Evolutionary conservation across 495 filamentous ascomycete species (phyloP).

Genomic region (Aspergillus heteromorphus): DNA sequence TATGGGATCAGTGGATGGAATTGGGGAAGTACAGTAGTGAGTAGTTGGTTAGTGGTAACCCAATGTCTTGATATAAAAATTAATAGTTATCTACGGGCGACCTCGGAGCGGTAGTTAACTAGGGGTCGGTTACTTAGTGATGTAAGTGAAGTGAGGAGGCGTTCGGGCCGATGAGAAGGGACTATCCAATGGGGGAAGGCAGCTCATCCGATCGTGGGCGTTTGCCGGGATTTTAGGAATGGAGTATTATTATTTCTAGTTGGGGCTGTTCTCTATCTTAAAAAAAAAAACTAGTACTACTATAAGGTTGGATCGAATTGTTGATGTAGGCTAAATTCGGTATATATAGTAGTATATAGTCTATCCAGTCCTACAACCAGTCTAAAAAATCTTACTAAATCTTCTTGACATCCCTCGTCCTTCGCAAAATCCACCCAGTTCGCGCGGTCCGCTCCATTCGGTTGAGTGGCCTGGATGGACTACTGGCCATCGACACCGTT

Average conservation of each 20-base stretch:
- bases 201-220: background rate
- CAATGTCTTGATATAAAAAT: too few species aligned
- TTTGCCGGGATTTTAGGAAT: background rate
- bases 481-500: conserved; percentile 37
- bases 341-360: too few species aligned
- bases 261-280: too few species aligned
- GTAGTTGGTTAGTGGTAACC: too few species aligned
- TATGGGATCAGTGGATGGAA: background rate
- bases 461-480: conserved; percentile 37
- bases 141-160: background rate
- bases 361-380: too few species aligned
- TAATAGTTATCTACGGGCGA: too few species aligned
- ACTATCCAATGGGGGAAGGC: background rate
- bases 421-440: conserved; percentile 32
- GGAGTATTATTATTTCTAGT: too few species aligned
- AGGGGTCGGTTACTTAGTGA: too few species aligned
- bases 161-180: conserved; percentile 4
- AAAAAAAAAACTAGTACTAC: too few species aligned
- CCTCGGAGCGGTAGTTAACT: too few species aligned
- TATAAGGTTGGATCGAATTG: background rate
- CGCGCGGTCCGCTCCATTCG: conserved; percentile 34
- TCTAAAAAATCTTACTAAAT: too few species aligned
- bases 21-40: background rate
- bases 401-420: conserved; percentile 11
- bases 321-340: too few species aligned